Conservation (phyloP, 345 rosid species). For the Anastatica hierochuntica region DNA sequence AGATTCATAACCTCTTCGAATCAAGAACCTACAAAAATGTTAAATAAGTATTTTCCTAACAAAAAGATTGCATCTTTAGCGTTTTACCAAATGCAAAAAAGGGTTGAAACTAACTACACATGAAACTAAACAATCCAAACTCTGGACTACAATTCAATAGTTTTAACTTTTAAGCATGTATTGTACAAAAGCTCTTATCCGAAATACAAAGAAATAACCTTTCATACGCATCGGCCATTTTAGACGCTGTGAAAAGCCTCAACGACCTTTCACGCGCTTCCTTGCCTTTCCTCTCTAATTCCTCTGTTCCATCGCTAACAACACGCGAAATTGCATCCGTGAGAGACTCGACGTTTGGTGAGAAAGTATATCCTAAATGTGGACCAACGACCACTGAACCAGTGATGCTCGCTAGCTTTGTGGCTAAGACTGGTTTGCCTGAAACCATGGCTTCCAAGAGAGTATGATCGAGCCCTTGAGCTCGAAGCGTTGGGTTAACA, state of each 20-base stretch:
- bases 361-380: constrained; percentile 64
- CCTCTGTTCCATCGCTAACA: constrained; percentile 49
- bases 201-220: constrained; percentile 77
- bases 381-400: constrained; percentile 54
- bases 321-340: constrained; percentile 41
- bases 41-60: too few species aligned
- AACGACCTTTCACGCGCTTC: constrained; percentile 54
- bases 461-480: constrained; percentile 89
- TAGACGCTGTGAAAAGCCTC: constrained; percentile 69
- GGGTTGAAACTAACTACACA: not conserved
- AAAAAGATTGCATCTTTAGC: too few species aligned
- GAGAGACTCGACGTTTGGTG: constrained; percentile 59
- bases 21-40: too few species aligned
- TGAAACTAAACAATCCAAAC: not conserved
- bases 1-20: too few species aligned
- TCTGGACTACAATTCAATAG: not conserved
- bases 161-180: constrained; percentile 5
- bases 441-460: constrained; percentile 81
- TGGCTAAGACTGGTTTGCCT: constrained; percentile 71
- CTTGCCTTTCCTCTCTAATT: constrained; percentile 53
- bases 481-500: constrained; percentile 78
- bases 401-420: constrained; percentile 77
- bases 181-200: constrained; percentile 36
- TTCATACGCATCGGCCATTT: constrained; percentile 86
- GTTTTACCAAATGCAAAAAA: too few species aligned